These are phyloP conservation scores for Trametes versicolor DNA, from an alignment of 1,284 basidiomycete genomes.

Conservation along the genomic window DNA sequence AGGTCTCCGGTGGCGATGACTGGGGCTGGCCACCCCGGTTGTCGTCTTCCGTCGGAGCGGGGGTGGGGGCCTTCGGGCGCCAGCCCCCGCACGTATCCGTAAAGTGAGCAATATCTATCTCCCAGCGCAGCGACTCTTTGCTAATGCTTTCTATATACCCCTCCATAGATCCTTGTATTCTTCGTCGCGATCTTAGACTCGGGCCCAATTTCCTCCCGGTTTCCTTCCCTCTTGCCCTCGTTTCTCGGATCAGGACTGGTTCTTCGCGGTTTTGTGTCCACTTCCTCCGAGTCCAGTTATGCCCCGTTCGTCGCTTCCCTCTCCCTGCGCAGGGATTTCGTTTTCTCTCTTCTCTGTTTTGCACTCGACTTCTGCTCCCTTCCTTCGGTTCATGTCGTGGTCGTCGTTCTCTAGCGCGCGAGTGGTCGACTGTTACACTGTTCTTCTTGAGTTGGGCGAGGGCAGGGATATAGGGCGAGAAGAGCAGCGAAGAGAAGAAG, in stretches of 20 bases:
- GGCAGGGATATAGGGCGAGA: not conserved
- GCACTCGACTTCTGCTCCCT: no score
- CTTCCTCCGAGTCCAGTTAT: no score
- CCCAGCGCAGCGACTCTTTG: not conserved
- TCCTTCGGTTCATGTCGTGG: no score
- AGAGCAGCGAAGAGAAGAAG: not conserved
- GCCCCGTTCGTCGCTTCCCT: no score
- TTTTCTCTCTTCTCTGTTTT: no score
- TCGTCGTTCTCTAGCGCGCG: no score
- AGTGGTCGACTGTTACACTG: no score
- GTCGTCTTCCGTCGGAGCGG: conserved; percentile 16
- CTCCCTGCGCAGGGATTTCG: no score
- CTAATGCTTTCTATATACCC: not conserved
- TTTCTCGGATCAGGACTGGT: not conserved
- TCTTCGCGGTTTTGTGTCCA: no score
- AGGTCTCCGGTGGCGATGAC: conserved; percentile 3
- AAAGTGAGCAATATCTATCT: conserved; percentile 1
- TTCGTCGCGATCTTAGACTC: not conserved
- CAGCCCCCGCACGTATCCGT: conserved; percentile 14
- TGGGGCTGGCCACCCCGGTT: conserved; percentile 1
- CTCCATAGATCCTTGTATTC: not conserved
- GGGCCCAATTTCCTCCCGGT: no score
- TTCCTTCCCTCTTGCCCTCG: no score
- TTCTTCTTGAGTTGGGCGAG: no score
- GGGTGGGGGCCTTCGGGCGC: conserved; percentile 11